phyloP scores from a whole-genome alignment of 192 early-diverging fungal genomes.

The Cladochytrium replicatum region DNA sequence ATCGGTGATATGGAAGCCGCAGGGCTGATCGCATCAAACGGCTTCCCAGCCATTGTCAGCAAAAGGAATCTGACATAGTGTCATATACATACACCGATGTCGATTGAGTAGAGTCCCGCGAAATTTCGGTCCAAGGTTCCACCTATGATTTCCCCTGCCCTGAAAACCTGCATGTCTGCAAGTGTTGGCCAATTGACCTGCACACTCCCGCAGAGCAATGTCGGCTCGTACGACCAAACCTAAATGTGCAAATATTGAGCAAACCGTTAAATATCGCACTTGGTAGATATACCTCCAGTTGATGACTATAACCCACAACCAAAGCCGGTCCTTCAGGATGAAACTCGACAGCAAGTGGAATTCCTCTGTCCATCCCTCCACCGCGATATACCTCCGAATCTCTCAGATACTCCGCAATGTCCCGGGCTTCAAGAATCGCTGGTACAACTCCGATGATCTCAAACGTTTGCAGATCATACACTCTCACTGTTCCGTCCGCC shows the following conservation, averaged over 20 bases:
- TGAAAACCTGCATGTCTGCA: constrained; percentile 29
- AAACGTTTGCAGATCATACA: constrained; percentile 50
- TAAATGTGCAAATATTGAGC: constrained; percentile 8
- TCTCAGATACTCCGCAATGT: too few species aligned
- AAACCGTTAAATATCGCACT: constrained; percentile 1
- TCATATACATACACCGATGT: constrained; percentile 22
- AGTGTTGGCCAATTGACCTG: constrained; percentile 32
- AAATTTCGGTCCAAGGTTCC: constrained; percentile 34
- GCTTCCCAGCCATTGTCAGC: too few species aligned
- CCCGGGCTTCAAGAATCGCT: too few species aligned
- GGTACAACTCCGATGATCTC: constrained; percentile 31
- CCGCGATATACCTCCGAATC: too few species aligned
- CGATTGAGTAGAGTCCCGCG: constrained; percentile 40
- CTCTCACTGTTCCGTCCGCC: constrained; percentile 30
- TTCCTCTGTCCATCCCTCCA: too few species aligned
- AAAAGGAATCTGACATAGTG: too few species aligned
- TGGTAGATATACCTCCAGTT: too few species aligned
- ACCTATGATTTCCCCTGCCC: constrained; percentile 31
- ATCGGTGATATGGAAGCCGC: neutral
- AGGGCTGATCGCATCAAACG: constrained; percentile 8
- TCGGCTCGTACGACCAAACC: constrained; percentile 42
- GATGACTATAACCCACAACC: constrained; percentile 25
- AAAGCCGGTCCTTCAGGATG: constrained; percentile 33
- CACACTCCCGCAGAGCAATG: constrained; percentile 22
- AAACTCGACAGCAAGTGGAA: constrained; percentile 37